Conservation (phyloP, 2,329 filamentous ascomycete genomes). For the Chlorencoelia australis region DNA sequence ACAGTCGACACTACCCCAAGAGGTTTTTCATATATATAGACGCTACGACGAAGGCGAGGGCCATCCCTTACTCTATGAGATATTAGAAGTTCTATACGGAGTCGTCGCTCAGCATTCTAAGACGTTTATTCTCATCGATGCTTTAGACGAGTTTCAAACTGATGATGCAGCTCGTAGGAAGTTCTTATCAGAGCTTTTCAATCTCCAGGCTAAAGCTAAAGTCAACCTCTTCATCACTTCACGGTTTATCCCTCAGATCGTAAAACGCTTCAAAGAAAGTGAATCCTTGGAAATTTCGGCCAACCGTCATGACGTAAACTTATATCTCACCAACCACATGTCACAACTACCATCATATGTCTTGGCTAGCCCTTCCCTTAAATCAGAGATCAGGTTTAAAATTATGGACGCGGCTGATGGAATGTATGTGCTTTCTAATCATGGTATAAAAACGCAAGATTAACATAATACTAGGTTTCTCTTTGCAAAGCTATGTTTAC, state of each 20-base stretch:
- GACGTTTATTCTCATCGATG: constrained; percentile 12
- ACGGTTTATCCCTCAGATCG: constrained; percentile 19
- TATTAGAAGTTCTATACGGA: constrained; percentile 12
- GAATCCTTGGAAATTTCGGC: constrained; percentile 24
- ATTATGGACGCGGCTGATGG: constrained; percentile 16
- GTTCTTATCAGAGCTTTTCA: constrained; percentile 23
- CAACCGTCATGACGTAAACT: constrained; percentile 19
- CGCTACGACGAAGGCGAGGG: constrained; percentile 14
- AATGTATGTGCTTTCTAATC: constrained; percentile 8
- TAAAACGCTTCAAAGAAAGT: constrained; percentile 11
- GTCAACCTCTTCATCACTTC: constrained; percentile 26
- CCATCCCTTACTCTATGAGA: constrained; percentile 18
- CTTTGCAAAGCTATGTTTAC: constrained; percentile 27
- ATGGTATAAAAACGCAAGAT: neutral
- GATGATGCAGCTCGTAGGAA: constrained; percentile 2
- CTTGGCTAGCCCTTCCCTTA: constrained; percentile 8
- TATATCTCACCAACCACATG: constrained; percentile 22
- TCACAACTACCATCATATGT: constrained; percentile 11
- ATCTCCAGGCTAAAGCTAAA: constrained; percentile 10
- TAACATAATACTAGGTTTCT: constrained; percentile 10
- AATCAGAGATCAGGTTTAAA: constrained; percentile 13
- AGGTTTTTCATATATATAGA: constrained; percentile 17
- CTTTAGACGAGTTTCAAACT: constrained; percentile 10
- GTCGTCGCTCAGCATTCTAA: constrained; percentile 14
- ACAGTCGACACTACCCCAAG: constrained; percentile 5